These are phyloP conservation scores for Saxophila tyrrhenica DNA, from an alignment of 495 filamentous ascomycete genomes.

Conservation along the genomic window DNA sequence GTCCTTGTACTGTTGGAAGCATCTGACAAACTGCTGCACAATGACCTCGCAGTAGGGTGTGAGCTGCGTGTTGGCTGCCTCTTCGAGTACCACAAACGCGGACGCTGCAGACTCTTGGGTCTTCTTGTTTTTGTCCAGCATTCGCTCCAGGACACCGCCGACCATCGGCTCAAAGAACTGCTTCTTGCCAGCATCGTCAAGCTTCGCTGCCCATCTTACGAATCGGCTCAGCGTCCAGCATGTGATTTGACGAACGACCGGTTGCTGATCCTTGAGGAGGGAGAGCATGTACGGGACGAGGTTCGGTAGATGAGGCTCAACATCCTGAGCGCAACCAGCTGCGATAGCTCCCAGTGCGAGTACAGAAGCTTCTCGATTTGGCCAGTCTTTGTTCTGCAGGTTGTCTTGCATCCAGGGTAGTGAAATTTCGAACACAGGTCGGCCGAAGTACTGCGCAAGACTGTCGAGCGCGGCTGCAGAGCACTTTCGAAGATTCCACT, in stretches of 20 bases:
- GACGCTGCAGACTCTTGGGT: conserved; percentile 95
- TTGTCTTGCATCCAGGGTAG: conserved; percentile 88
- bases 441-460: conserved; percentile 79
- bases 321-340: conserved; percentile 83
- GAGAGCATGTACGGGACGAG: conserved; percentile 85
- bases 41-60: conserved; percentile 82
- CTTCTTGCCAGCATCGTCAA: conserved; percentile 53
- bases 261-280: conserved; percentile 70
- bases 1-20: conserved; percentile 93
- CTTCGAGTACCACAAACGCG: conserved; percentile 90
- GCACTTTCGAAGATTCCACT: conserved; percentile 95
- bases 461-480: conserved; percentile 94
- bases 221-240: conserved; percentile 96
- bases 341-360: conserved; percentile 91
- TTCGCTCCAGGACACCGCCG: conserved; percentile 86
- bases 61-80: conserved; percentile 72
- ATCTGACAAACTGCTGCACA: conserved; percentile 79
- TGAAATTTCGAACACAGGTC: conserved; percentile 78
- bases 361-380: conserved; percentile 85
- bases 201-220: conserved; percentile 80
- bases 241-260: conserved; percentile 93
- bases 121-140: conserved; percentile 95
- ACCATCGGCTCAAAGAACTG: conserved; percentile 92
- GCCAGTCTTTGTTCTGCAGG: conserved; percentile 80
- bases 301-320: conserved; percentile 82